Base-by-base conservation (phyloP, 345 rosid species). In the Populus euphratica region DNA sequence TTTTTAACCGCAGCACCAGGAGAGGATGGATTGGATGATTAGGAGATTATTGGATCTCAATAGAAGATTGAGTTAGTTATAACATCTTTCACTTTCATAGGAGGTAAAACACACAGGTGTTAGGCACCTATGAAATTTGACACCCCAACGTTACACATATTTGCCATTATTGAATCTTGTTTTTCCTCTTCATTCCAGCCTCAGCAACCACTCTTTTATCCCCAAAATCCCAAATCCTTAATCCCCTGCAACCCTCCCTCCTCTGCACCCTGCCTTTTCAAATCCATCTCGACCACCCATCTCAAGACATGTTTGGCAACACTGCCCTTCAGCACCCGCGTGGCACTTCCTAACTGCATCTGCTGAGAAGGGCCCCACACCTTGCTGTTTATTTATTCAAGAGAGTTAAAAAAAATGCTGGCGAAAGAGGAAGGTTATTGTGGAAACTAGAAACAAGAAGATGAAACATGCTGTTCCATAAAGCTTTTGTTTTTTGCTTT, bases 81-180 rank as follows among this genome's bases (percentile, higher is more conserved):
- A 76, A 81, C 82, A 78, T 78, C 84, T 77, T 78, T 75, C 85
- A 79, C 69, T 47, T 76, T 84, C 59, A 31, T 68, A 77, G 80
- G 81, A 50, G 59, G 77, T 52, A 73, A 8, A 6, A n/a, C 7
- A 21, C 33, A 52, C 70, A 77, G 76, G 81, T 81, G 83, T 81
- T 70, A 61, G 87, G 80, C 80, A 76, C 41, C 43, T 31, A 70
- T 56, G 5, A 25, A 16, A 20, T 27, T 50, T 69, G 78, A 73
- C 81, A 74, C 74, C 79, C 73, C 25, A 81, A 56, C 47, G 62
- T 75, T 78, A 77, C 75, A 74, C 81, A 74, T 70, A 76, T 66
- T 80, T 76, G 5, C 78, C 77, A 62, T 69, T 54, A 29, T 44
- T 41, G 44, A 41, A 16, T 49, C 5, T 49, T 52, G 50, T 13